These are phyloP conservation scores for Amylocystis lapponica DNA, from an alignment of 768 basidiomycete genomes.

Conservation along the genomic window DNA sequence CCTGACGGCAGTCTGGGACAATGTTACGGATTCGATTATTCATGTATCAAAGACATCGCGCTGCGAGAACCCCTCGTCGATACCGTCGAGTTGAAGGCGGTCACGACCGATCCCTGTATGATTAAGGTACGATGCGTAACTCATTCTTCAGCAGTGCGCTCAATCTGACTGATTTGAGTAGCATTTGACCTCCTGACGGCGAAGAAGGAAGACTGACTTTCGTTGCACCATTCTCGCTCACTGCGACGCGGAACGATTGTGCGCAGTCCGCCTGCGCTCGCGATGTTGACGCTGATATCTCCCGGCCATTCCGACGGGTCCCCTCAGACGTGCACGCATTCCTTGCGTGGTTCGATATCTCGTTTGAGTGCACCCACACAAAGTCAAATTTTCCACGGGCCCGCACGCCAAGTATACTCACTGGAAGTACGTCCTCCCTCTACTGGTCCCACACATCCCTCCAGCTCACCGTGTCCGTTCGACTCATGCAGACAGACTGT, in stretches of 20 bases:
- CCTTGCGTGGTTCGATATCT: constrained; percentile 98
- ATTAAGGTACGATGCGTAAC: constrained; percentile 57
- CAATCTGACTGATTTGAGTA: constrained; percentile 25
- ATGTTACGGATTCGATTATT: constrained; percentile 99
- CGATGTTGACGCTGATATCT: neutral
- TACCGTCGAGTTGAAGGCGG: constrained; percentile 95
- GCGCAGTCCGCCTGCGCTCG: constrained; percentile 18
- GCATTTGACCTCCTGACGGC: constrained; percentile 88
- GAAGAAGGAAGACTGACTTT: constrained; percentile 96
- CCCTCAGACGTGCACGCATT: constrained; percentile 87
- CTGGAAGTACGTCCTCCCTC: constrained; percentile 76
- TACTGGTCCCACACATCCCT: neutral
- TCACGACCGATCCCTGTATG: constrained; percentile 87
- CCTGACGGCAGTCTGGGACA: constrained; percentile 82
- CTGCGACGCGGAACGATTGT: constrained; percentile 90
- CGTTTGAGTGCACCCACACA: constrained; percentile 94
- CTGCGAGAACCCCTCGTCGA: constrained; percentile 95
- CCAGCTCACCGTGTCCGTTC: constrained; percentile 1
- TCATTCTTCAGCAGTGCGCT: neutral
- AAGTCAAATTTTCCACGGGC: constrained; percentile 93
- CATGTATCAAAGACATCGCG: constrained; percentile 98
- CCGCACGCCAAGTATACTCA: constrained; percentile 96
- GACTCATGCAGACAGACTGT: constrained; percentile 88
- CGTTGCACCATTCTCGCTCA: constrained; percentile 70
- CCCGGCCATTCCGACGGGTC: neutral